These are phyloP conservation scores for Hymenoscyphus fructigenus DNA, from an alignment of 2,329 filamentous ascomycete genomes.

Conservation along the genomic window DNA sequence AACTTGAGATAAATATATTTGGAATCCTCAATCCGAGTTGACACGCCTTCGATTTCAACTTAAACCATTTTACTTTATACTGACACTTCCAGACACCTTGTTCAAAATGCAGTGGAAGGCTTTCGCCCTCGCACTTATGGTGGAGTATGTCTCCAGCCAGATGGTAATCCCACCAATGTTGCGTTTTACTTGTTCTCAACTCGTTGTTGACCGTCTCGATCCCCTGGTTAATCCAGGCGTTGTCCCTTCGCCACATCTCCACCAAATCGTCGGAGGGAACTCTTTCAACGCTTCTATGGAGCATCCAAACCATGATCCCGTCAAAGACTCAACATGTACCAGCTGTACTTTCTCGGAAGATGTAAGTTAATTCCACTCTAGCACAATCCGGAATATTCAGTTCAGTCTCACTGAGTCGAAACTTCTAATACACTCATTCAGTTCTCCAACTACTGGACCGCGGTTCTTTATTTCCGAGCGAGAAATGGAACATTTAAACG, in stretches of 20 bases:
- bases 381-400: background rate
- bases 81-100: conserved; percentile 7
- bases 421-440: too few species aligned
- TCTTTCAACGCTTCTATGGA: conserved; percentile 22
- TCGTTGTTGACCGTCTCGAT: conserved; percentile 21
- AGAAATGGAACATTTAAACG: conserved; percentile 16
- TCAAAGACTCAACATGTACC: conserved; percentile 14
- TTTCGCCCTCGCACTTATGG: conserved; percentile 11
- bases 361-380: background rate
- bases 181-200: conserved; percentile 22
- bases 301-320: conserved; percentile 16
- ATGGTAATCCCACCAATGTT: conserved; percentile 17
- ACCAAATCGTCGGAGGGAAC: conserved; percentile 23
- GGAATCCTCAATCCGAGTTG: conserved; percentile 4
- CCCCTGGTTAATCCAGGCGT: conserved; percentile 20
- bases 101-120: conserved; percentile 20
- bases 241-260: conserved; percentile 19
- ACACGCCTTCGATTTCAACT: conserved; percentile 4
- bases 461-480: conserved; percentile 16
- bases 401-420: background rate
- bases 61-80: background rate
- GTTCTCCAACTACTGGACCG: conserved; percentile 18
- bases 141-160: conserved; percentile 14
- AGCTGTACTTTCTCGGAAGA: conserved; percentile 15
- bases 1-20: background rate